These are phyloP conservation scores for Corchorus olitorius DNA, from an alignment of 345 rosid species.

Conservation along the genomic window DNA sequence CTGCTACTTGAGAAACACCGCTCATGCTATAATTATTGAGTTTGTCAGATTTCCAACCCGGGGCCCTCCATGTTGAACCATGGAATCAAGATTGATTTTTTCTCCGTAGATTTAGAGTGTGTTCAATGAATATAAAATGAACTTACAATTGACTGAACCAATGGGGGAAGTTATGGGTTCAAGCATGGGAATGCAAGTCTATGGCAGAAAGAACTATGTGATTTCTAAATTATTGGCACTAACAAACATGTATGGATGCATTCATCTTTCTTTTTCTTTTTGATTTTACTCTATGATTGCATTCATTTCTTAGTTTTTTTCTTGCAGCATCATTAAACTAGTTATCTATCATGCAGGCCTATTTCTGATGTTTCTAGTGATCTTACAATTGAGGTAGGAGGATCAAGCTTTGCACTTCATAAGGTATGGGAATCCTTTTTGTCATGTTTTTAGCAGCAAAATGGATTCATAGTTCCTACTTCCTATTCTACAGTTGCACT, in stretches of 20 bases:
- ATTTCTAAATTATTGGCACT: slow-evolving; percentile 41
- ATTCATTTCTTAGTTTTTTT: slow-evolving; percentile 11
- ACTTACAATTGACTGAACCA: slow-evolving; percentile 11
- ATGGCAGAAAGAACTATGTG: slow-evolving; percentile 38
- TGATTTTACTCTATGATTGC: slow-evolving; percentile 20
- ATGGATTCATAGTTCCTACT: neutral
- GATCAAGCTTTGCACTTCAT: slow-evolving; percentile 84
- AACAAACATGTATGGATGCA: slow-evolving; percentile 42
- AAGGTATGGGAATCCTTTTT: slow-evolving; percentile 50
- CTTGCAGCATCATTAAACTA: slow-evolving; percentile 10
- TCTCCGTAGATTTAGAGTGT: slow-evolving; percentile 23
- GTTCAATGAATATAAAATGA: slow-evolving; percentile 15
- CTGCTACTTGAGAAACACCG: slow-evolving; percentile 18
- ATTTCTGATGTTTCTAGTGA: slow-evolving; percentile 96
- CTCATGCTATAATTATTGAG: slow-evolving; percentile 40
- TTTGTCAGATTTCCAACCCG: slow-evolving; percentile 29
- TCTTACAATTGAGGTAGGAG: slow-evolving; percentile 81
- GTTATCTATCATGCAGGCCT: slow-evolving; percentile 68
- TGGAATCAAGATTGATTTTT: slow-evolving; percentile 30
- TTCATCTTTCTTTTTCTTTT: slow-evolving; percentile 16
- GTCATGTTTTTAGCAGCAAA: neutral
- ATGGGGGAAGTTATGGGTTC: slow-evolving; percentile 26
- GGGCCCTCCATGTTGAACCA: slow-evolving; percentile 43
- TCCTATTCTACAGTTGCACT: neutral
- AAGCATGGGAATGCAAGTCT: slow-evolving; percentile 35